phyloP scores from a whole-genome alignment of 2,329 filamentous ascomycete species.

The Rachicladosporium sp. region DNA sequence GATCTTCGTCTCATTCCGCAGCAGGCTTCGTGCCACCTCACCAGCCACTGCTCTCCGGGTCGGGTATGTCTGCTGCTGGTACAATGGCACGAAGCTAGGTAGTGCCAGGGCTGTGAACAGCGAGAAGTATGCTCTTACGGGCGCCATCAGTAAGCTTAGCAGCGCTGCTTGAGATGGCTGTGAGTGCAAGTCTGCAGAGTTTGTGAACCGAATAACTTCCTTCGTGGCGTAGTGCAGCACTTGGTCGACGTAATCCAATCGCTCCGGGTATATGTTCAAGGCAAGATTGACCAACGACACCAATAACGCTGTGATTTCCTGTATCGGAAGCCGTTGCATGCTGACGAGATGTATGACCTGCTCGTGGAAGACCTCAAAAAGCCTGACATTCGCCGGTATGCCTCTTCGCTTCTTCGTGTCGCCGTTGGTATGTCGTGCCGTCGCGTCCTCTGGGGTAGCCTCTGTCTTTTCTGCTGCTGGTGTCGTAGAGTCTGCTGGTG shows the following conservation, averaged over 20 bases:
- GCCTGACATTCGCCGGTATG: conserved; percentile 66
- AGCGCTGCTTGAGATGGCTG: conserved; percentile 77
- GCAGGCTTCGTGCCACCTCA: conserved; percentile 70
- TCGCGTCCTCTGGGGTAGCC: conserved; percentile 15
- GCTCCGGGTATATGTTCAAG: conserved; percentile 87
- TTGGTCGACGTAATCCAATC: conserved; percentile 89
- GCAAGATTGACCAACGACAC: conserved; percentile 88
- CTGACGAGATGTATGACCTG: conserved; percentile 91
- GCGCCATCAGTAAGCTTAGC: conserved; percentile 77
- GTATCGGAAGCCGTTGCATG: conserved; percentile 78
- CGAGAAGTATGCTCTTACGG: conserved; percentile 78
- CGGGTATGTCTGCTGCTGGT: conserved; percentile 84
- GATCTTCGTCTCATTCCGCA: conserved; percentile 71
- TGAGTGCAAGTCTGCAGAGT: conserved; percentile 87
- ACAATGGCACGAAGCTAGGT: conserved; percentile 80
- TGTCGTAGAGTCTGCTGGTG: conserved; percentile 10
- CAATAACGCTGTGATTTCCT: conserved; percentile 84
- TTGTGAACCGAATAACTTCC: conserved; percentile 79
- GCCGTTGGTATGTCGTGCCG: conserved; percentile 27
- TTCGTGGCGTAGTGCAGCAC: conserved; percentile 76
- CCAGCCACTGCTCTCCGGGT: conserved; percentile 83
- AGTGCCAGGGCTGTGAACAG: conserved; percentile 90
- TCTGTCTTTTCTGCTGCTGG: conserved; percentile 16
- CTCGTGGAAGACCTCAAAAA: conserved; percentile 95
- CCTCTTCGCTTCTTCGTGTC: conserved; percentile 36